Percentiles rank a stretch among this genome's conserved stretches.
These are phyloP conservation scores for Psilocybe mexicana DNA, from an alignment of 1,284 basidiomycete genomes.

Conservation along the genomic window DNA sequence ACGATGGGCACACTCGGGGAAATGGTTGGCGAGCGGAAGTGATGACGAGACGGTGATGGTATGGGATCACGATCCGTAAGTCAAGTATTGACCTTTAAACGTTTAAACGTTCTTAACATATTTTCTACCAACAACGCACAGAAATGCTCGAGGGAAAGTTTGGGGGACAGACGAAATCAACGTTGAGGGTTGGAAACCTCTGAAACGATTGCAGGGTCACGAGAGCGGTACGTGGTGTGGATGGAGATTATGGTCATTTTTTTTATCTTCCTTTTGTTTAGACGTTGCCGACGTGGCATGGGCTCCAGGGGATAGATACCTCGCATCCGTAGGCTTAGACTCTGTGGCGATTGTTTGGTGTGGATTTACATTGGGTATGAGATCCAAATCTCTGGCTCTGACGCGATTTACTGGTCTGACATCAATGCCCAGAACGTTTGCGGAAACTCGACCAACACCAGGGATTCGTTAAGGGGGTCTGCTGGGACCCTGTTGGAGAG, in stretches of 20 bases:
- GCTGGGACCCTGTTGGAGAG: constrained; percentile 97
- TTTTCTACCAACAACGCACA: constrained; percentile 29
- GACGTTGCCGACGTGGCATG: constrained; percentile 97
- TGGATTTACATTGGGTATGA: constrained; percentile 79
- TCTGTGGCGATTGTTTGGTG: constrained; percentile 93
- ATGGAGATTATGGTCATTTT: not conserved
- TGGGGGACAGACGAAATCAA: constrained; percentile 94
- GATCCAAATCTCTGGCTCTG: not conserved
- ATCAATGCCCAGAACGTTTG: constrained; percentile 61
- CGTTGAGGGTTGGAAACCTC: constrained; percentile 96
- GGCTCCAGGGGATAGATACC: constrained; percentile 87
- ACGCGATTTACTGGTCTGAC: not conserved
- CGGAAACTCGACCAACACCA: constrained; percentile 86
- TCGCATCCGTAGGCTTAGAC: constrained; percentile 95
- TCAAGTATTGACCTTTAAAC: constrained; percentile 20
- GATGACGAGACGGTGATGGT: constrained; percentile 96
- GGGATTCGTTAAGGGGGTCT: constrained; percentile 98
- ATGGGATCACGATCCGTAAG: constrained; percentile 96
- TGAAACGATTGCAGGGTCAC: constrained; percentile 90
- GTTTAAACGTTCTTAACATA: not conserved
- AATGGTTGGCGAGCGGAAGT: constrained; percentile 94
- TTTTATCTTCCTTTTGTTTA: constrained; percentile 28
- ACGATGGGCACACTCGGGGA: constrained; percentile 94
- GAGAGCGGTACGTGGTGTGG: constrained; percentile 70
- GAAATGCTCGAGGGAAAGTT: constrained; percentile 79